These are phyloP conservation scores for Verbena officinalis DNA, from an alignment of 257 asterid genomes.

Conservation along the genomic window DNA sequence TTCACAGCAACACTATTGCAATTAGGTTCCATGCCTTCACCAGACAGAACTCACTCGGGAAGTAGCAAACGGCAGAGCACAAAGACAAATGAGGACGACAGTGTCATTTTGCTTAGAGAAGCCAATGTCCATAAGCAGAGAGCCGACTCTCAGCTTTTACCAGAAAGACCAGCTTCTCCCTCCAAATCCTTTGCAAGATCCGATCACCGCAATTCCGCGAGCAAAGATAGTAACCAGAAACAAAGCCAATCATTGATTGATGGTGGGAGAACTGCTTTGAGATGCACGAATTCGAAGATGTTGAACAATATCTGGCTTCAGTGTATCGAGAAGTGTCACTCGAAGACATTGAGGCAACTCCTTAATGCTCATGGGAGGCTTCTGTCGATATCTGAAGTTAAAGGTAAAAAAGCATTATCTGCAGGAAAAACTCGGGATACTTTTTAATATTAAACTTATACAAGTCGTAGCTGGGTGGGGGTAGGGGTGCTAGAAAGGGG, in stretches of 20 bases:
- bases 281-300: constrained; percentile 55
- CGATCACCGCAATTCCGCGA: constrained; percentile 43
- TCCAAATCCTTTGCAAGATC: constrained; percentile 34
- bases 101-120: constrained; percentile 50
- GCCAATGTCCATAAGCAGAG: constrained; percentile 45
- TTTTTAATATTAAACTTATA: neutral
- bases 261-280: constrained; percentile 40
- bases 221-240: constrained; percentile 45
- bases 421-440: constrained; percentile 4
- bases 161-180: constrained; percentile 51
- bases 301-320: constrained; percentile 70
- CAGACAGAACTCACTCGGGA: constrained; percentile 73
- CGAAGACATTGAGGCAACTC: constrained; percentile 83
- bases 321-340: constrained; percentile 90
- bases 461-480: no score
- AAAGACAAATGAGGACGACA: constrained; percentile 74
- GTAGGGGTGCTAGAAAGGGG: no score
- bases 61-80: constrained; percentile 82
- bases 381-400: constrained; percentile 69
- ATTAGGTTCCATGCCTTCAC: constrained; percentile 76
- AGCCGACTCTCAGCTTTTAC: constrained; percentile 39
- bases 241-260: constrained; percentile 30
- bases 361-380: constrained; percentile 80
- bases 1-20: constrained; percentile 95
- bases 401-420: constrained; percentile 50